phyloP scores from a whole-genome alignment of 139 green algal species.

The Yamagishiella unicocca region DNA sequence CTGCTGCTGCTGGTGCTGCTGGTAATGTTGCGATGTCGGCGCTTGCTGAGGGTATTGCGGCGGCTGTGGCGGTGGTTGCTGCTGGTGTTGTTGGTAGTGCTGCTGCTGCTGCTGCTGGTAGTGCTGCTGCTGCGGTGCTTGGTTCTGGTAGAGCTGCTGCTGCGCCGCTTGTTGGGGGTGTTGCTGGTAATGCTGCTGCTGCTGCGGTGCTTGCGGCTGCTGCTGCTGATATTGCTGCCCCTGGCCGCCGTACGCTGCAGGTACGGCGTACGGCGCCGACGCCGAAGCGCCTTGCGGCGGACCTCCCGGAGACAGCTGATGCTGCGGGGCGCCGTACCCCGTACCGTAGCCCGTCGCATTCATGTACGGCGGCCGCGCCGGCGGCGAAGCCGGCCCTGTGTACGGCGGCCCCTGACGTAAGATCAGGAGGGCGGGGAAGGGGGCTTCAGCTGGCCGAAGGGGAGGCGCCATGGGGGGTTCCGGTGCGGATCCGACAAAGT shows the following conservation, averaged over 20 bases:
- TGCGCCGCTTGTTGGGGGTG: background rate
- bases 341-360: background rate
- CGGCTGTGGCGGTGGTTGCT: background rate
- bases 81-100: background rate
- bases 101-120: background rate
- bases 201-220: background rate
- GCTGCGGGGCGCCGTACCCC: background rate
- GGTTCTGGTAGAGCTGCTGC: background rate
- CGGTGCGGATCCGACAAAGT: too few relatives aligned
- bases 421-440: background rate
- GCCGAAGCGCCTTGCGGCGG: background rate
- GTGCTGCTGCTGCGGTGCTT: background rate
- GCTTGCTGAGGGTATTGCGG: background rate
- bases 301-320: background rate
- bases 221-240: background rate
- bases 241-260: background rate
- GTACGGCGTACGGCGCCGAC: background rate
- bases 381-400: conserved; percentile 1
- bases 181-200: background rate
- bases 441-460: too few relatives aligned
- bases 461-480: too few relatives aligned
- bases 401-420: background rate
- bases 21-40: background rate
- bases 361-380: background rate
- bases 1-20: background rate